These are phyloP conservation scores for barrel medic (Medicago truncatula) DNA, from an alignment of 306 rosid species.

Conservation along the genomic window MtrunA17r5.0-ANR NC_053046.1:11636501-11637000, in stretches of 20 bases:
- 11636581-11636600: slow-evolving; percentile 8
- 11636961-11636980: neutral
- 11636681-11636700: slow-evolving; percentile 62
- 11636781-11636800: slow-evolving; percentile 65
- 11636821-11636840: slow-evolving; percentile 59
- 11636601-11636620: slow-evolving; percentile 20
- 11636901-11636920: too few relatives aligned
- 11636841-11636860: slow-evolving; percentile 63
- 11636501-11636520: neutral
- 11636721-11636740: slow-evolving; percentile 60
- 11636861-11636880: slow-evolving; percentile 55
- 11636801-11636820: slow-evolving; percentile 70
- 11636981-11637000: too few relatives aligned
- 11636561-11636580: slow-evolving; percentile 15
- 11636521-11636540: neutral
- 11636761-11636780: slow-evolving; percentile 72
- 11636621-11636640: slow-evolving; percentile 36
- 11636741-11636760: slow-evolving; percentile 69
- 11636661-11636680: slow-evolving; percentile 61
- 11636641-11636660: slow-evolving; percentile 60
- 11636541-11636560: neutral
- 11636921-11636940: neutral
- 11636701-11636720: slow-evolving; percentile 68
- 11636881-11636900: too few relatives aligned
- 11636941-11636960: slow-evolving; percentile 1